Conservation (phyloP, 257 asterid species). For the Solanum etuberosum region DNA sequence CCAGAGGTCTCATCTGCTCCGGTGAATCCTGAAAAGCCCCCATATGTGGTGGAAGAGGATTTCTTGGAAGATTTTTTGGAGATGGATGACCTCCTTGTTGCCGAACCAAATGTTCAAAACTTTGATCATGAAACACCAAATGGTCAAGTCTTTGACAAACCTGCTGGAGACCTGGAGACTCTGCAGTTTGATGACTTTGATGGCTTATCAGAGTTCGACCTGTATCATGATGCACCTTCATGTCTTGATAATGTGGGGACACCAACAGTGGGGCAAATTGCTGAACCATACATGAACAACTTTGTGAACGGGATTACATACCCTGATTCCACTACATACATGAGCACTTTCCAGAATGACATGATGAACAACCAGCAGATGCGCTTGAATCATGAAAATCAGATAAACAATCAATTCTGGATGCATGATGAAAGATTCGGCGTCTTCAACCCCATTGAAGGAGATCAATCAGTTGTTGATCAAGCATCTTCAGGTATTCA, state of each 20-base stretch:
- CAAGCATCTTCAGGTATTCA: slow-evolving; percentile 67
- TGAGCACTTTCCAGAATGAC: slow-evolving; percentile 6
- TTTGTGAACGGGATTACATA: slow-evolving; percentile 7
- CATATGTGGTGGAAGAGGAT: slow-evolving; percentile 23
- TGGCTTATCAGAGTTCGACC: slow-evolving; percentile 46
- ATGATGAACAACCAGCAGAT: slow-evolving; percentile 26
- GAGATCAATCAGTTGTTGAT: slow-evolving; percentile 23
- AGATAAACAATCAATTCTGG: slow-evolving; percentile 30
- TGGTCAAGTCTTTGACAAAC: background rate
- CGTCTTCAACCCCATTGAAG: slow-evolving; percentile 22
- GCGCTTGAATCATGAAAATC: slow-evolving; percentile 19
- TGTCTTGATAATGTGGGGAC: slow-evolving; percentile 25
- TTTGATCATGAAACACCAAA: background rate
- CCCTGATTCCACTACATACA: slow-evolving; percentile 5
- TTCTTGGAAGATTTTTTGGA: slow-evolving; percentile 71
- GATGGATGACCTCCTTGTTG: slow-evolving; percentile 55
- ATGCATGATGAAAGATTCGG: slow-evolving; percentile 31
- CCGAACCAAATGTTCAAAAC: slow-evolving; percentile 21
- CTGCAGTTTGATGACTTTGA: slow-evolving; percentile 30
- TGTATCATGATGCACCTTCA: slow-evolving; percentile 37
- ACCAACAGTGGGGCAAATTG: slow-evolving; percentile 17
- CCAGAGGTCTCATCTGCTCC: slow-evolving; percentile 49
- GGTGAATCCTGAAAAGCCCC: slow-evolving; percentile 1
- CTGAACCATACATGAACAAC: slow-evolving; percentile 17
- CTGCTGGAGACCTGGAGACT: slow-evolving; percentile 14